Conservation (phyloP, 2,329 filamentous ascomycete genomes). For the Neobulgaria alba region DNA sequence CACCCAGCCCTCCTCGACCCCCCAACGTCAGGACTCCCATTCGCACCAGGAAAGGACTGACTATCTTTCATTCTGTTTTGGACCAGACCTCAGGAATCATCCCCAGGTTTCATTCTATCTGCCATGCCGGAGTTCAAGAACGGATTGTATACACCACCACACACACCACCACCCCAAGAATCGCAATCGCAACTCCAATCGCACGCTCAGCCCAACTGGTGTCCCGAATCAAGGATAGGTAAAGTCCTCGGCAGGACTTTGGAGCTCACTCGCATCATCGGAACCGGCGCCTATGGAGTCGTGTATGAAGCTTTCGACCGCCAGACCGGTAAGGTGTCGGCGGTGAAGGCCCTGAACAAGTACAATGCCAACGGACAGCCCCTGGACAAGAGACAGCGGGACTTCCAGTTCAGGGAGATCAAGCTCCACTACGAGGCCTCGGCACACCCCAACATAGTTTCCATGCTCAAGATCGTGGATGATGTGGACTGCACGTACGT, state of each 20-base stretch:
- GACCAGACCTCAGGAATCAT: slow-evolving; percentile 11
- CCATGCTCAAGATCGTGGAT: slow-evolving; percentile 88
- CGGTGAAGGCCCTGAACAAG: slow-evolving; percentile 96
- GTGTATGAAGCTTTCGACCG: slow-evolving; percentile 88
- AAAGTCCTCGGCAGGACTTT: slow-evolving; percentile 60
- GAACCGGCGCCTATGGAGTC: slow-evolving; percentile 91
- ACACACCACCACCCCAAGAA: slow-evolving; percentile 17
- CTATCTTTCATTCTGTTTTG: slow-evolving; percentile 23
- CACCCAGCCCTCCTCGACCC: slow-evolving; percentile 2
- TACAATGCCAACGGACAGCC: slow-evolving; percentile 60
- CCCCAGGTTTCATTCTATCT: slow-evolving; percentile 18
- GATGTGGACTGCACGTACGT: slow-evolving; percentile 89
- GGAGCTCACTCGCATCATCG: slow-evolving; percentile 76
- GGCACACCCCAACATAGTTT: slow-evolving; percentile 86
- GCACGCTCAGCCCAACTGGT: slow-evolving; percentile 4
- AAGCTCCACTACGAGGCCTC: slow-evolving; percentile 83
- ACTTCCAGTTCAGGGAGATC: slow-evolving; percentile 91
- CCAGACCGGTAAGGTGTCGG: slow-evolving; percentile 63
- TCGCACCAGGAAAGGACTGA: slow-evolving; percentile 5
- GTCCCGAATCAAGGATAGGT: slow-evolving; percentile 78
- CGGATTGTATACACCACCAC: slow-evolving; percentile 20
- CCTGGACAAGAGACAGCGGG: slow-evolving; percentile 75
- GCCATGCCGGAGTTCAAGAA: slow-evolving; percentile 22
- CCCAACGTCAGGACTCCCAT: slow-evolving; percentile 4
- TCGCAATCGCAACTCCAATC: slow-evolving; percentile 2